Evolutionary conservation across 129 eudicot species (phyloP).

Genomic region (Chrysanthemum lavandulifolium): DNA sequence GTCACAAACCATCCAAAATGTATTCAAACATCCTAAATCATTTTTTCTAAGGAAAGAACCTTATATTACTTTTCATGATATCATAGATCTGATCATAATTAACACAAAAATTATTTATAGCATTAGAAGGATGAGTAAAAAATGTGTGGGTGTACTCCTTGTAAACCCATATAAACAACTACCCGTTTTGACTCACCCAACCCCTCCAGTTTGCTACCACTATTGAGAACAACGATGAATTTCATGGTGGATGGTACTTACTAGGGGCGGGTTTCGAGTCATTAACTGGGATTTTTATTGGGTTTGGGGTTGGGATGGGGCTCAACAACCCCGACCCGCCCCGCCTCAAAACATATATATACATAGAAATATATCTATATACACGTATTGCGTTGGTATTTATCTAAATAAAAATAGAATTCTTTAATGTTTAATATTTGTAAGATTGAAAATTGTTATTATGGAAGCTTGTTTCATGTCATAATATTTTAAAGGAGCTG

Average conservation of each 20-base stretch:
- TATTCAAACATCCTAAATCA: background rate
- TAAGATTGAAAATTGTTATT: no score
- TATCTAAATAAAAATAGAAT: no score
- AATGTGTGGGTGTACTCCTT: background rate
- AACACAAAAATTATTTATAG: background rate
- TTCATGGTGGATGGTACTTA: conserved; percentile 14
- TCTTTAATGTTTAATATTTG: no score
- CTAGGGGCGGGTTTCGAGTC: conserved; percentile 1
- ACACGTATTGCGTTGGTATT: no score
- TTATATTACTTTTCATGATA: background rate
- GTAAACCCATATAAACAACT: background rate
- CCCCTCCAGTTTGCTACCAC: background rate
- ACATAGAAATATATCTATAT: no score
- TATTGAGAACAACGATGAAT: background rate
- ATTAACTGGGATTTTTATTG: no score
- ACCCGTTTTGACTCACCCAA: background rate
- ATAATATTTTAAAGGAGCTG: no score
- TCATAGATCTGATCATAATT: background rate
- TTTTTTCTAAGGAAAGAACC: no score
- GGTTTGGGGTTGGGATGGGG: no score
- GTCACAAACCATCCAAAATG: background rate
- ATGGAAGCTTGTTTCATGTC: no score
- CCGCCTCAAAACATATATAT: no score
- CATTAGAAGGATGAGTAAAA: background rate
- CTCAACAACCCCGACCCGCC: no score